Evolutionary conservation across 2,329 filamentous ascomycete species (phyloP), one percentile per base, ranked within the genome.

Genomic region (Diaporthe helianthi): DNA sequence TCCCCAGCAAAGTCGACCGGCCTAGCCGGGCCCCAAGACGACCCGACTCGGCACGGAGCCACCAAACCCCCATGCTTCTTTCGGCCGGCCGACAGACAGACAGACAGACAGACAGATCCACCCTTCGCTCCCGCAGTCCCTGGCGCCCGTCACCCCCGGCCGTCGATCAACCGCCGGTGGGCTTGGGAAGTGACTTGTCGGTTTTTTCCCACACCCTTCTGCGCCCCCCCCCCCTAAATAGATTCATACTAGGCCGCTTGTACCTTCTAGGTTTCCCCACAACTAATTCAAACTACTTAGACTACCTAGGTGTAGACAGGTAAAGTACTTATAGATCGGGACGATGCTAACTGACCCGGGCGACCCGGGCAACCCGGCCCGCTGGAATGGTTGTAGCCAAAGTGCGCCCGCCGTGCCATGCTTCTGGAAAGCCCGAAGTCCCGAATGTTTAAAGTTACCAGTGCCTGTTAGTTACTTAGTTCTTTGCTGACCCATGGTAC

Each of bases 41-140:
- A 61, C 26, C 58, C 58, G 58, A 61, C 58, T 61, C 58, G 58
- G 58, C 58, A 61, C 58, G 41, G 58, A 47, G 29, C 58, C 10
- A 61, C 12, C 41, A 31, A 33, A 61, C 12, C 17, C 15, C 41
- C 29, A 47, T 47, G 41, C 29, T 47, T 47, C 41, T 61, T 36
- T 61, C 58, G 58, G 58, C 36, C 36, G 36, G n/a, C 36, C 54
- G 54, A 60, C 36, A 29, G 17, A 7, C n/a, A n/a, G n/a, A n/a
- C n/a, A n/a, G n/a, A n/a, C n/a, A n/a, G n/a, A 38, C 36, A 38
- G 36, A 17, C 36, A 38, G 36, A 46, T 29, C 47, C 41, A 44
- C 41, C 41, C 41, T 49, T 51, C 36, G 49, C 19, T 29, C 46
- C 63, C 60, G 19, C 49, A 31, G n/a, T 24, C 61, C 44, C 46